These are phyloP conservation scores for Maudiozyma serrabonitensis DNA, from an alignment of 805 yeast genomes.

Conservation along the genomic window DNA sequence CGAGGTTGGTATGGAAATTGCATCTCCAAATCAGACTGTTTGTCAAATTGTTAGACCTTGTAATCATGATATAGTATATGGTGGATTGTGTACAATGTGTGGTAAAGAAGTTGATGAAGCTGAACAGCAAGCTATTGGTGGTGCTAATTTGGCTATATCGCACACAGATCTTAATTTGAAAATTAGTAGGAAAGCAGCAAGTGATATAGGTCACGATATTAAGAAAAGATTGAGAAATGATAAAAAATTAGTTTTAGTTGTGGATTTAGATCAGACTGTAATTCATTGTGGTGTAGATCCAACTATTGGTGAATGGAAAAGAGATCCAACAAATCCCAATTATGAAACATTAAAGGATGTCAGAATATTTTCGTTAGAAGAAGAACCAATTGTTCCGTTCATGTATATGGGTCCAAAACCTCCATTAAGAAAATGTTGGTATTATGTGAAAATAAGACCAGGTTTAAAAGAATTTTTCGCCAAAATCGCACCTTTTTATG, in stretches of 20 bases:
- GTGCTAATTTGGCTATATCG: constrained; percentile 51
- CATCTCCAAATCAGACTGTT: constrained; percentile 37
- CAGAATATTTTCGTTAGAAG: constrained; percentile 63
- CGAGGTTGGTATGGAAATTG: constrained; percentile 49
- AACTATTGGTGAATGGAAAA: constrained; percentile 92
- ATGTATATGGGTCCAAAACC: constrained; percentile 51
- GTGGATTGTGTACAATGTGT: constrained; percentile 90
- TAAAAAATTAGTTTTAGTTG: constrained; percentile 75
- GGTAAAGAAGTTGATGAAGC: constrained; percentile 70
- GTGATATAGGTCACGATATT: constrained; percentile 61
- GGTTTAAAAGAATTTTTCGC: constrained; percentile 69
- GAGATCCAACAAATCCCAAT: constrained; percentile 76
- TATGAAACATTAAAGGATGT: constrained; percentile 80
- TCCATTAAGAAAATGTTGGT: constrained; percentile 62
- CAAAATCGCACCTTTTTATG: constrained; percentile 55
- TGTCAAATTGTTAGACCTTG: constrained; percentile 70
- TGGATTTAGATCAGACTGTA: constrained; percentile 94
- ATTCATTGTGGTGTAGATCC: constrained; percentile 98
- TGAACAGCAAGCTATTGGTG: constrained; percentile 54
- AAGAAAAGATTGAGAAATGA: constrained; percentile 51
- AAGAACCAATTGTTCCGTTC: constrained; percentile 51
- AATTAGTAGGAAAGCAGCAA: constrained; percentile 80
- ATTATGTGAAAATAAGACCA: constrained; percentile 87
- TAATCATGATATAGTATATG: constrained; percentile 85
- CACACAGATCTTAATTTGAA: constrained; percentile 80